Evolutionary conservation across 345 rosid species (phyloP), one percentile per base, ranked within the genome.

Genomic region (Conringia planisiliqua): DNA sequence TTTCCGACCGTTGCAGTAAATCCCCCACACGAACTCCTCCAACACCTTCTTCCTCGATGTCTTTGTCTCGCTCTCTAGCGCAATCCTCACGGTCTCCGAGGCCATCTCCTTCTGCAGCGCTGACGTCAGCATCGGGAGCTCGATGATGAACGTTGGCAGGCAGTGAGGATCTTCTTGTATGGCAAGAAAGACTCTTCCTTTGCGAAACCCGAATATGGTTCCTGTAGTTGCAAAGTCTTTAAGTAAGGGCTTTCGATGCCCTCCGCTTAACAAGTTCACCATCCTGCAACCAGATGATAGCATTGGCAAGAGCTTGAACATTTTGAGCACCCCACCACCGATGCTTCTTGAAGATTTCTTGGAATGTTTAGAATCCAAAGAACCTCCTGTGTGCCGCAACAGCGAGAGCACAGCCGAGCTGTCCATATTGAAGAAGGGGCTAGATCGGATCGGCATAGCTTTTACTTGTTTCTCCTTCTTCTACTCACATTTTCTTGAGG

Each of bases 1-100:
- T 51, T 94, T 94, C 48, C 96, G 81, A 12, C 98, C 98, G 46
- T 94, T 94, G 67, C 97, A 91, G 44, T 88, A 94, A 35, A 91
- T 89, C 20, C 87, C 97, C 97, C 98, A 94, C 16, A 91, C 96
- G n/a, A 62, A 91, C 75, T 94, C 98, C 75, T 94, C 98, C 80
- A 94, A 18, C 0, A 94, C 74, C 51, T 86, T 86, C 89, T 85
- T 91, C 85, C 80, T 87, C 8, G 88, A 86, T 2, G 88, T 87
- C 87, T 82, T 85, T 12, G 93, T 90, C 79, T 94, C 97, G 72
- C 96, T 91, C 81, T 94, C 98, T 1, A 94, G 80, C 2, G 97
- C 95, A 12, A 94, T 86, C 78, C 98, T 81, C 7, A 91, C 88
- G 0, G 87, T 84, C 66, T 94, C 98, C 1, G 97, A 88, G 2